Percentiles rank a stretch among this genome's conserved stretches.
Conservation (phyloP, 225 moss, liverwort and hornwort genomes). For the Ulota crispa region DNA sequence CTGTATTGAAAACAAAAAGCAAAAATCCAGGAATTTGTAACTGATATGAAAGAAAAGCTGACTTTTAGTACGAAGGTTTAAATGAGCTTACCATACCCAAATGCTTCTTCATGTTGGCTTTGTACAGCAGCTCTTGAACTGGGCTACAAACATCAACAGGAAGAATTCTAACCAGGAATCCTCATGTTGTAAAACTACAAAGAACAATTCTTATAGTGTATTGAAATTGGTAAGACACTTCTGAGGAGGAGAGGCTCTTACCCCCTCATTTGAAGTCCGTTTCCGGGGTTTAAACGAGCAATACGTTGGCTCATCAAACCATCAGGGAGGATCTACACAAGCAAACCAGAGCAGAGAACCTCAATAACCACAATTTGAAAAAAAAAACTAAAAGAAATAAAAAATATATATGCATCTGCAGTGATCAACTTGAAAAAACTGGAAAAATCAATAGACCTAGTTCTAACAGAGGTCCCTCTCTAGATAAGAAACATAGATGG, state of each 20-base stretch:
- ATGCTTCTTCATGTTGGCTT: constrained; percentile 51
- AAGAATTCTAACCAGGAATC: constrained; percentile 24
- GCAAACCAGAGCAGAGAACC: neutral
- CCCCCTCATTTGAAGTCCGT: constrained; percentile 61
- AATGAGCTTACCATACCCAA: constrained; percentile 64
- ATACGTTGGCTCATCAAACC: constrained; percentile 60
- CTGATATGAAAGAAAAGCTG: neutral
- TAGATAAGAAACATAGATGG: neutral
- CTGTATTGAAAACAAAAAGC: neutral
- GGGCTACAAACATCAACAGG: constrained; percentile 47
- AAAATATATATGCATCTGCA: neutral
- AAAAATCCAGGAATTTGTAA: neutral
- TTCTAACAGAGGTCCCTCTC: neutral
- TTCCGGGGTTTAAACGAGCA: constrained; percentile 46
- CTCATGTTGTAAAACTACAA: neutral
- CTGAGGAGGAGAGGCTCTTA: constrained; percentile 21
- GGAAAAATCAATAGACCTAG: neutral
- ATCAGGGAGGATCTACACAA: constrained; percentile 51
- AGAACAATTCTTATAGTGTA: neutral
- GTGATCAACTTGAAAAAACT: neutral
- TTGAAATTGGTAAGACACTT: neutral
- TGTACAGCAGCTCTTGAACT: constrained; percentile 52
- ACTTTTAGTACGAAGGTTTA: neutral
- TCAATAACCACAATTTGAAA: neutral
- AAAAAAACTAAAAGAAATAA: neutral